Conservation (phyloP, 768 basidiomycete genomes). For the Amanita exitialis region DNA sequence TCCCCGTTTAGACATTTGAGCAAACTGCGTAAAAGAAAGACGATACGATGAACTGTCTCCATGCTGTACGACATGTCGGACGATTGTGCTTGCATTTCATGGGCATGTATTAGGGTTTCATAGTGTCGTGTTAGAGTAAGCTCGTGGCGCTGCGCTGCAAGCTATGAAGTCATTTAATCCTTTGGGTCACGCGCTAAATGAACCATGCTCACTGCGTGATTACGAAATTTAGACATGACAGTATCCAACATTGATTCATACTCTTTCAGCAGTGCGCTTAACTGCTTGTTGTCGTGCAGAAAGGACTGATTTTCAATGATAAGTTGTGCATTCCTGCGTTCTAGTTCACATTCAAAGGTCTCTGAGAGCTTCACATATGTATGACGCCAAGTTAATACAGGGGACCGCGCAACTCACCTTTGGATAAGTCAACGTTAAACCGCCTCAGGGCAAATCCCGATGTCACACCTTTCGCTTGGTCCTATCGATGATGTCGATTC, state of each 20-base stretch:
- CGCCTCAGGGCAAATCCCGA: slow-evolving; percentile 74
- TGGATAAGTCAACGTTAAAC: slow-evolving; percentile 80
- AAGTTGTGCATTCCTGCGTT: slow-evolving; percentile 80
- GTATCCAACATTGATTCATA: slow-evolving; percentile 93
- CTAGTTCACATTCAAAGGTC: slow-evolving; percentile 85
- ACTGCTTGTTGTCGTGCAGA: slow-evolving; percentile 91
- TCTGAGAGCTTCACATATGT: slow-evolving; percentile 51
- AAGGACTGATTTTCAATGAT: slow-evolving; percentile 92
- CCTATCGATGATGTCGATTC: slow-evolving; percentile 28
- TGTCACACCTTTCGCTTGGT: slow-evolving; percentile 61
- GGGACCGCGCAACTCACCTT: slow-evolving; percentile 37
- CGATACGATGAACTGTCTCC: slow-evolving; percentile 57
- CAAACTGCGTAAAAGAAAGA: slow-evolving; percentile 60
- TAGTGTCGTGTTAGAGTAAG: slow-evolving; percentile 83
- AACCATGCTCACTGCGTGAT: slow-evolving; percentile 62
- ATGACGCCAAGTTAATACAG: slow-evolving; percentile 11
- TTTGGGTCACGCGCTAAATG: neutral
- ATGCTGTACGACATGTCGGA: slow-evolving; percentile 48
- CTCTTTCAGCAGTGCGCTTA: slow-evolving; percentile 81
- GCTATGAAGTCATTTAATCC: slow-evolving; percentile 28
- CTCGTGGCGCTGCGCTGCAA: slow-evolving; percentile 89
- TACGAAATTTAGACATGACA: slow-evolving; percentile 94
- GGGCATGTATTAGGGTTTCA: slow-evolving; percentile 64
- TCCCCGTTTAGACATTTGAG: slow-evolving; percentile 64
- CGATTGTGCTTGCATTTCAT: slow-evolving; percentile 46